Evolutionary conservation across 2,329 filamentous ascomycete genomes (phyloP).

Genomic region (Periconia digitata): DNA sequence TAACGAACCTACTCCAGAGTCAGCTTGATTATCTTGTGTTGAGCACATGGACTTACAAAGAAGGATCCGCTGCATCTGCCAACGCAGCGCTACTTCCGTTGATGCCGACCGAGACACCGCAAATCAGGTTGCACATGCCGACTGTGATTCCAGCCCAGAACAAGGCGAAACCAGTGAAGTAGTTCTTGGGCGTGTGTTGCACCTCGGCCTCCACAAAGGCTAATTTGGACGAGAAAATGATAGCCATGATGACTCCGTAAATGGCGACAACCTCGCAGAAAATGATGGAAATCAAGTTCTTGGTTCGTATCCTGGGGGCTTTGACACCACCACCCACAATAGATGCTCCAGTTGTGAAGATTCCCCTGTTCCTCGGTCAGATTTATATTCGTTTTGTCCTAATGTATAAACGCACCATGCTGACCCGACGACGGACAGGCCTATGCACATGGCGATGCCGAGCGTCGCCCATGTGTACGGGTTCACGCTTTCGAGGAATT

Average conservation of each 20-base stretch:
- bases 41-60: constrained; percentile 60
- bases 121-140: constrained; percentile 92
- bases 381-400: constrained; percentile 1
- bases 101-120: constrained; percentile 94
- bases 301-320: constrained; percentile 95
- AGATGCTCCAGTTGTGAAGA: constrained; percentile 96
- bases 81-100: constrained; percentile 96
- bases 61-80: constrained; percentile 90
- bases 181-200: constrained; percentile 74
- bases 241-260: constrained; percentile 99
- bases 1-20: constrained; percentile 73
- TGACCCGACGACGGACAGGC: constrained; percentile 92
- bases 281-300: constrained; percentile 99
- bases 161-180: constrained; percentile 92
- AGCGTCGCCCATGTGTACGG: constrained; percentile 91
- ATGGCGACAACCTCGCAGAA: constrained; percentile 99
- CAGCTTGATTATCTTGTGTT: constrained; percentile 2
- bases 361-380: constrained; percentile 68
- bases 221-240: constrained; percentile 93
- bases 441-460: constrained; percentile 92
- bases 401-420: constrained; percentile 71
- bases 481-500: constrained; percentile 90
- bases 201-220: constrained; percentile 65
- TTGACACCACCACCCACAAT: constrained; percentile 96
- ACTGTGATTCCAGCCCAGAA: constrained; percentile 97